Base-by-base conservation (phyloP, 139 green algal genomes). In the Chlamydomonas incerta region DNA sequence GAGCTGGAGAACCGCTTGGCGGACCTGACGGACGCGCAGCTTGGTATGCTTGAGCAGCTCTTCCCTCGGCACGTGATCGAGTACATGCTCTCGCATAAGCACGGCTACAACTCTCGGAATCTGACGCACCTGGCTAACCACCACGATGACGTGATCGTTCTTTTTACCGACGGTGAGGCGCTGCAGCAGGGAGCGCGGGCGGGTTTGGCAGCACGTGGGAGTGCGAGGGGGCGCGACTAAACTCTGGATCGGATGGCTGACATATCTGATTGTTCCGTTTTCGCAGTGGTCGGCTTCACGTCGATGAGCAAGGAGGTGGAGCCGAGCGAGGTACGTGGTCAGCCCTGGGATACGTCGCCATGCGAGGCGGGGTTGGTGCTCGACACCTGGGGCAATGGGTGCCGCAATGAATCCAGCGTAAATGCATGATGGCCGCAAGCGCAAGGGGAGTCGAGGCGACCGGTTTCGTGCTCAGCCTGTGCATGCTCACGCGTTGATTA, bases 61-160 rank as follows among this genome's bases (percentile, higher is more conserved):
- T 92, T 92, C 72, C 89, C 89, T 1, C 86, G 89, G 33, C 89
- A 92, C 72, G 87, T 92, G 66, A 92, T 92, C 35, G 89, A 92
- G 89, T 92, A 90, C 89, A 92, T 92, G 89, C 82, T 92, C 4
- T 80, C 81, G 15, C 75, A 69, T 35, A 85, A 83, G 70, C 74
- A 82, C 57, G 83, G 66, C 65, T 79, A 82, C 71, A 86, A 86
- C 80, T 80, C 68, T 15, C 80, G 68, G 20, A 89, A 89, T 71
- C 41, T 90, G 71, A 74, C 77, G 35, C 82, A 90, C 82, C 82
- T 92, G 0, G 89, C 89, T 2, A 92, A 92, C 77, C 89, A 73
- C 37, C 89, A 92, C 34, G 89, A 92, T 2, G 67, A 90, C 69
- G 87, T 90, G 52, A 89, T 90, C 70, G 89, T 92, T 55, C 82